These are phyloP conservation scores for Amanita molliuscula DNA, from an alignment of 768 basidiomycete species.

Conservation along the genomic window DNA sequence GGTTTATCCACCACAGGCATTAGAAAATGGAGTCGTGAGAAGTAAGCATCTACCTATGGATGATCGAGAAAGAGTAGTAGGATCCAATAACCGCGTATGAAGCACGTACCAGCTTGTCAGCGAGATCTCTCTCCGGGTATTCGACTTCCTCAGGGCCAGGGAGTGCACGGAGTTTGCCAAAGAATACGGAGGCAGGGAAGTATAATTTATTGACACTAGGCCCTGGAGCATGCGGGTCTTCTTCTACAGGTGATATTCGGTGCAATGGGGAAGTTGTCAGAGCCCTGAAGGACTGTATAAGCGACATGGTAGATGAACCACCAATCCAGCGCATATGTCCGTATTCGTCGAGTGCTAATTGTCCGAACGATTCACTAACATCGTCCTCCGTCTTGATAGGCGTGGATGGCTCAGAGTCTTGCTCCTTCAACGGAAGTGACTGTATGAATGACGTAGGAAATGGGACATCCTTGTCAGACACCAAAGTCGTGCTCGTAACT, in stretches of 20 bases:
- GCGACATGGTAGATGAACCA: conserved; percentile 84
- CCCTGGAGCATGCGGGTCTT: conserved; percentile 69
- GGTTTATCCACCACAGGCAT: conserved; percentile 85
- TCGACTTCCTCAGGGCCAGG: conserved; percentile 82
- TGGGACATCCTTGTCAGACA: conserved; percentile 26
- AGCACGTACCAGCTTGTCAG: conserved; percentile 69
- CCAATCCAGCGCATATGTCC: conserved; percentile 91
- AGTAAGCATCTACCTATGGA: conserved; percentile 75
- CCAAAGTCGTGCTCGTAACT: conserved; percentile 22
- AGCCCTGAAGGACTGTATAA: conserved; percentile 80
- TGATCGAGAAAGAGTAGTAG: conserved; percentile 13
- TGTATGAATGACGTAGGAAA: conserved; percentile 19
- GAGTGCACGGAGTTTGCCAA: conserved; percentile 75
- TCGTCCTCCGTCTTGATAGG: conserved; percentile 60
- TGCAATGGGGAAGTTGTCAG: conserved; percentile 64
- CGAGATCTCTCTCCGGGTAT: conserved; percentile 75
- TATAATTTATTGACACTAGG: conserved; percentile 79
- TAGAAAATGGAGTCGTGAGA: conserved; percentile 77
- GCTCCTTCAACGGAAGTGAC: conserved; percentile 26
- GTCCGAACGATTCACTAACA: conserved; percentile 77
- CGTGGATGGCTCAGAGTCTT: conserved; percentile 25
- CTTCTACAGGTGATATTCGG: conserved; percentile 76
- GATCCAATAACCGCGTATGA: conserved; percentile 7
- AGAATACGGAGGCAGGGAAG: conserved; percentile 81
- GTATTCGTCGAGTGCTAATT: conserved; percentile 81